Conservation (phyloP, 257 asterid genomes). For the Cynanchum wilfordii region DNA sequence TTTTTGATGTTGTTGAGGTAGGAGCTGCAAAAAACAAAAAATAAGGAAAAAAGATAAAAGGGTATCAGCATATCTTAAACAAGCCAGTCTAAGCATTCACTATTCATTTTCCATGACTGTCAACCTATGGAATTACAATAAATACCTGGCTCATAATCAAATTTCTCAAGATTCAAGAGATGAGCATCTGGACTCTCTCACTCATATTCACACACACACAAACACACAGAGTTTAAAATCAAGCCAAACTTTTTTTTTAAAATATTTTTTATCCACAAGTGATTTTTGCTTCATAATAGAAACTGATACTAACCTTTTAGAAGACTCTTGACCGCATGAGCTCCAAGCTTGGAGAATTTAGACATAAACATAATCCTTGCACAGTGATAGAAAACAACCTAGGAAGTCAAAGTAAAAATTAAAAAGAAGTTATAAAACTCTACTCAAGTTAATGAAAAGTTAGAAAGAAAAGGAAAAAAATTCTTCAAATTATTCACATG, state of each 20-base stretch:
- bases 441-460: background rate
- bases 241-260: background rate
- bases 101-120: background rate
- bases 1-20: constrained; percentile 10
- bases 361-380: constrained; percentile 21
- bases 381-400: constrained; percentile 1
- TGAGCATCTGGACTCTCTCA: background rate
- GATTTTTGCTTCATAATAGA: background rate
- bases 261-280: background rate
- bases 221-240: background rate
- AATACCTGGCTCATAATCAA: background rate
- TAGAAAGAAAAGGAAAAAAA: background rate
- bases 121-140: background rate
- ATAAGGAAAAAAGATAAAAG: background rate
- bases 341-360: constrained; percentile 22
- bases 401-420: background rate
- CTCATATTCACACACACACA: background rate
- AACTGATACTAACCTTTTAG: constrained; percentile 14
- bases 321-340: constrained; percentile 19
- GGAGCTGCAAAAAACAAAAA: constrained; percentile 23
- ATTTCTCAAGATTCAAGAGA: no score
- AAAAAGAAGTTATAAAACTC: background rate
- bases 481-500: background rate
- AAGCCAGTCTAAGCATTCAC: background rate
- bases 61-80: background rate